phyloP scores from a whole-genome alignment of 2,329 filamentous ascomycete species.

The Amesomyces nigricolor region DNA sequence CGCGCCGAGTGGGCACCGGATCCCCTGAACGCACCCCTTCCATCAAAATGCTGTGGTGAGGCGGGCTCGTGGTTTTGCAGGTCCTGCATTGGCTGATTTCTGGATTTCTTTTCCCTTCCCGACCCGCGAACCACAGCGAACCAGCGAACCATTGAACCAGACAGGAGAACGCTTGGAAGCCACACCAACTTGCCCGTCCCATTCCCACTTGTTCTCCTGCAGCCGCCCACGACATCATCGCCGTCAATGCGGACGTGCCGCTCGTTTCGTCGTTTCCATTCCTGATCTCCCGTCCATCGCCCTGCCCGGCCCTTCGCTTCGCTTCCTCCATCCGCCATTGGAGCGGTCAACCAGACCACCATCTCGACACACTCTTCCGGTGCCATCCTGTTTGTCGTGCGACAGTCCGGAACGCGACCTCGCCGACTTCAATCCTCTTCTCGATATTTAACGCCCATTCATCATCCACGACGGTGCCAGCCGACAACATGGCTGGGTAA shows the following conservation, averaged over 20 bases:
- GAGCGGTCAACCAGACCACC: not conserved
- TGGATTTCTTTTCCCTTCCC: constrained; percentile 7
- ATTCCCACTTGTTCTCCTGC: constrained; percentile 5
- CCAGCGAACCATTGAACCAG: not conserved
- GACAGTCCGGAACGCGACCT: not conserved
- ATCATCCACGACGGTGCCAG: not conserved
- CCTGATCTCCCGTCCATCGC: constrained; percentile 1
- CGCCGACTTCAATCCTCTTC: not conserved
- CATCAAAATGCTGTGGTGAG: constrained; percentile 20
- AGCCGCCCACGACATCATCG: constrained; percentile 22
- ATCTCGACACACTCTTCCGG: not conserved
- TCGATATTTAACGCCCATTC: not conserved
- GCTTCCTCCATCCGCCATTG: not conserved
- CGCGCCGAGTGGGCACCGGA: constrained; percentile 12
- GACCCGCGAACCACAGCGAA: not conserved
- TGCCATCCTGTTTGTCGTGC: not conserved
- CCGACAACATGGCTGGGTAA: constrained; percentile 18
- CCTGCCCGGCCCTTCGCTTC: not conserved
- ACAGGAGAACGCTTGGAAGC: constrained; percentile 14
- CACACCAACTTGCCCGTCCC: constrained; percentile 10
- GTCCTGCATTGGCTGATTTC: constrained; percentile 16
- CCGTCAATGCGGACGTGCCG: constrained; percentile 21
- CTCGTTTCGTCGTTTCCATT: constrained; percentile 22
- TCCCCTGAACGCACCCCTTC: constrained; percentile 16
- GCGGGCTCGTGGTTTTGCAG: constrained; percentile 18